Percentiles rank a stretch among this genome's conserved stretches.
phyloP scores from a whole-genome alignment of 345 rosid genomes.

The Citrus sinensis region DVS_A1.0 CM039162.1:6815501-6816000 shows the following conservation, averaged over 20 bases:
- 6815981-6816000: constrained; percentile 59
- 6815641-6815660: constrained; percentile 53
- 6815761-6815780: constrained; percentile 65
- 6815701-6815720: constrained; percentile 36
- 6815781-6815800: constrained; percentile 42
- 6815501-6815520: constrained; percentile 44
- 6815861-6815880: constrained; percentile 38
- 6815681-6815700: constrained; percentile 54
- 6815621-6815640: constrained; percentile 44
- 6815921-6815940: constrained; percentile 53
- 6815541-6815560: constrained; percentile 47
- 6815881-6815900: constrained; percentile 69
- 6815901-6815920: constrained; percentile 59
- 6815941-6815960: constrained; percentile 58
- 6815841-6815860: constrained; percentile 51
- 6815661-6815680: constrained; percentile 58
- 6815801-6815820: constrained; percentile 66
- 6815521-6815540: constrained; percentile 51
- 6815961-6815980: constrained; percentile 68
- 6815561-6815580: constrained; percentile 62
- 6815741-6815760: constrained; percentile 46
- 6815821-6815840: constrained; percentile 67
- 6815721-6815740: constrained; percentile 47
- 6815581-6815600: constrained; percentile 47
- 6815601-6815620: constrained; percentile 59